Percentiles rank a stretch among this genome's conserved stretches.
Evolutionary conservation across 495 filamentous ascomycete species (phyloP).

Genomic region (Polyplosphaeria fusca): DNA sequence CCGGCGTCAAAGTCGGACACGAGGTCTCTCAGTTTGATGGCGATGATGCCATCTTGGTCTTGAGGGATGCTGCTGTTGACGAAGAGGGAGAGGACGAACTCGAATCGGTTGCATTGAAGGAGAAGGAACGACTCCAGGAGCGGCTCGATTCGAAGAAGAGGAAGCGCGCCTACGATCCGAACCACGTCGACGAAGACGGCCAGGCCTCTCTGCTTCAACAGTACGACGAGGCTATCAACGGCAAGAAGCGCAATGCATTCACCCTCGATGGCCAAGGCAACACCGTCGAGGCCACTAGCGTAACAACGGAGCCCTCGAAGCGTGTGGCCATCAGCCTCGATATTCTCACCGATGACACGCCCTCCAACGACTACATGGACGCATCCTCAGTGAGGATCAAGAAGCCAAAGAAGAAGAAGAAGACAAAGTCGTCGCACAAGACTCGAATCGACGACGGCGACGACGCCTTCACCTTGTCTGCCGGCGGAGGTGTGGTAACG

Average conservation of each 20-base stretch:
- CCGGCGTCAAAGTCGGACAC: slow-evolving; percentile 88
- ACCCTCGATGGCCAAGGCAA: slow-evolving; percentile 75
- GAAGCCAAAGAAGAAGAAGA: slow-evolving; percentile 31
- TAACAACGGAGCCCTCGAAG: slow-evolving; percentile 55
- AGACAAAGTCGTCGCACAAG: slow-evolving; percentile 82
- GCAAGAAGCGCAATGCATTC: slow-evolving; percentile 86
- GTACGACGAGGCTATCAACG: slow-evolving; percentile 93
- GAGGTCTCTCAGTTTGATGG: slow-evolving; percentile 73
- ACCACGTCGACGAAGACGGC: slow-evolving; percentile 65
- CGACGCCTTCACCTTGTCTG: slow-evolving; percentile 56
- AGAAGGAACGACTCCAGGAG: slow-evolving; percentile 73
- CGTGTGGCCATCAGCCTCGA: slow-evolving; percentile 76
- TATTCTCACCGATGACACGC: slow-evolving; percentile 61
- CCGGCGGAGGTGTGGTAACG: slow-evolving; percentile 37
- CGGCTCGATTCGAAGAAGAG: slow-evolving; percentile 85
- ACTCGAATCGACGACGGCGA: slow-evolving; percentile 81
- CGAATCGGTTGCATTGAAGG: slow-evolving; percentile 74
- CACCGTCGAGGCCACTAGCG: slow-evolving; percentile 56
- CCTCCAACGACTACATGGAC: slow-evolving; percentile 83
- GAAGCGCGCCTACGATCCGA: slow-evolving; percentile 83
- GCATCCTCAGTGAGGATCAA: slow-evolving; percentile 75
- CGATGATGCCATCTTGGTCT: slow-evolving; percentile 71
- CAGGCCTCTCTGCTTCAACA: slow-evolving; percentile 69
- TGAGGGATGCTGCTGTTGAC: slow-evolving; percentile 85
- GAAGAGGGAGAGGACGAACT: slow-evolving; percentile 92